Evolutionary conservation across 163 green algal species (phyloP), one percentile per base, ranked within the genome.

Genomic region (Scenedesmus sp.): DNA sequence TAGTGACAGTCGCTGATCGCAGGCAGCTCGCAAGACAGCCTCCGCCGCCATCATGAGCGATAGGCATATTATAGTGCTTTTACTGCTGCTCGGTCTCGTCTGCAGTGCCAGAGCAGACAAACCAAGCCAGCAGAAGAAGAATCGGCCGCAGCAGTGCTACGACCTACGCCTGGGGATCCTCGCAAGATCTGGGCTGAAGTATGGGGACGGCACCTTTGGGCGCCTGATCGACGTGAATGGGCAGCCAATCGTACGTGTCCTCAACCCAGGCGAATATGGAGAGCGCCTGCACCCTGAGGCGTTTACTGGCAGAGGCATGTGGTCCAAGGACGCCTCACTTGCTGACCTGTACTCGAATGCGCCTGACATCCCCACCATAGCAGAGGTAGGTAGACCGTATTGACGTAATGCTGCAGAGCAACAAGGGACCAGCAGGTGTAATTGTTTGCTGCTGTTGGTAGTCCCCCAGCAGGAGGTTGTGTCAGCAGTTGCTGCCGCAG

Each of bases 401-500:
- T 22, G 42, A 20, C 5, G 56, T 65, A 37, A 5, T 15, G 42
- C 12, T 40, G 24, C 40, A 6, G 37, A 56, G 0, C 20, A 40
- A 59, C 40, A 33, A 83, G 56, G 35, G 15, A 81, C 30, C 42
- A 81, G 30, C 30, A 15, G 43, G 72, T 81, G 30, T 16, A 22
- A 49, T 30, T 81, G 76, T 22, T n/a, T 56, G 76, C 37, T 61
- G 7, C 6, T 61, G 51, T 26, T 61, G 13, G 24, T 26, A 56
- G 46, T 3, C 51, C 20, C 7, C 13, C 51, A 24, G 51, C 51
- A 61, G 51, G 10, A 61, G 51, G 51, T 61, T 61, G 51, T 26
- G 51, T 61, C 51, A 61, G 51, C 51, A 26, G 61, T 44, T 76
- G 81, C 33, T 78, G 88, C 81, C 24, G 80, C 59, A 43, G 81